Base-by-base conservation (phyloP, 108 stramenopile species). In the Conticribra weissflogii region DNA sequence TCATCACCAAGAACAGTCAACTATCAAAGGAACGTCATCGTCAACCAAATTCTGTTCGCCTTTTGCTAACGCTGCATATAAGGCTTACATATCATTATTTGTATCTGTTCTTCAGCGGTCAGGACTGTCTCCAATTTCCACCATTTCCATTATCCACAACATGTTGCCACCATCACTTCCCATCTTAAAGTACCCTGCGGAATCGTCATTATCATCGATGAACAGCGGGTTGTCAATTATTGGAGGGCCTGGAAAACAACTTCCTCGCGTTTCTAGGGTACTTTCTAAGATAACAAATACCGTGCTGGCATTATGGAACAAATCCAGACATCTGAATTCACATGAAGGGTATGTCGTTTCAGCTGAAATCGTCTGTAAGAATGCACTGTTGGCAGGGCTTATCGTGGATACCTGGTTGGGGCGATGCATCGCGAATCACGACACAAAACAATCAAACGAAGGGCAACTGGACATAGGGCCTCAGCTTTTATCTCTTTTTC, bases 401-500 rank as follows among this genome's bases (percentile, higher is more conserved):
- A 30, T 68, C 28, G 71, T 72, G 19, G 79, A 80, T 45, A 72
- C 71, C 16, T 80, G 79, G 79, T 32, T 72, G 34, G 79, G 79
- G 18, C 53, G 56, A 19, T 80, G 79, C 41, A 63, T 80, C 55
- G 66, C 59, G 54, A 80, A 80, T 41, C 71, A 80, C 41, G 79
- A 80, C 47, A 28, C 79, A 17, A 80, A 73, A 34, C 66, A 64
- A 44, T 68, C 79, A 8, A 80, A 80, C 58, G 67, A 72, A 45
- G 67, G 22, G 2, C 72, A 73, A 48, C 54, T 72, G 3, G 72
- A 65, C 21, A 54, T 54, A 7, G 66, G 50, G 14, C 29, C 66
- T 31, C 68, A 30, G 56, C 54, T 80, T 7, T 51, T 80, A 22
- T 45, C 79, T 32, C 53, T 73, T 16, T 34, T 62, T 51, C 66